Evolutionary conservation across 441 rosid species (phyloP), one percentile per base, ranked within the genome.

Genomic region (Jatropha multifida): DNA sequence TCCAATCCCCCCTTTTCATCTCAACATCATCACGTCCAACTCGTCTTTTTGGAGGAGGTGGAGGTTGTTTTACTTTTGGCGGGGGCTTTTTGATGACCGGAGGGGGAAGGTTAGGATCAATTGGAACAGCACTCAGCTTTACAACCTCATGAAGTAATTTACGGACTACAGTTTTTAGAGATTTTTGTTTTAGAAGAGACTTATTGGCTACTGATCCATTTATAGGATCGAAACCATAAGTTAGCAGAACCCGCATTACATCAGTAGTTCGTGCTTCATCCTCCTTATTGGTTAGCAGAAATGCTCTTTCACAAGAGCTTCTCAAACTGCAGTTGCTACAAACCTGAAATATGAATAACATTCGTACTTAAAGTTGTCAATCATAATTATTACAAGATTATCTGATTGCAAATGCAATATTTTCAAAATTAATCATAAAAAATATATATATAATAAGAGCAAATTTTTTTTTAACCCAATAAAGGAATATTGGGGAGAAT

Each of bases 1-100:
- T 86, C 99, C 99, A 95, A 82, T 95, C 98, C 63, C 98, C 99
- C 80, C 89, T 93, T 81, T 95, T 95, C 98, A 93, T 93, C 88
- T 93, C 99, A 75, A 92, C 69, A 66, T 93, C 99, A 87, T 92
- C 96, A 52, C 98, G 92, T n/a, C 98, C 99, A 32, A 95, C 94
- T 41, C 97, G 91, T 79, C 87, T 89, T 83, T 82, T 90, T 52
- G 96, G 95, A 76, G 98, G 84, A 37, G 99, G 96, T 4, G 99
- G 98, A 72, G 97, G 95, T 85, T 93, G 97, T 90, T 95, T 95
- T 78, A 90, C 96, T 86, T 92, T 93, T 58, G 94, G 96, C 9
- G 97, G 98, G 44, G 97, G 89, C 82, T 78, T 93, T 80, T 83
- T 92, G 69, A 90, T 84, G 26, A 92, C 81, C 14, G 99, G 99